phyloP scores from a whole-genome alignment of 768 basidiomycete species.

The Amyloporia xantha region DNA sequence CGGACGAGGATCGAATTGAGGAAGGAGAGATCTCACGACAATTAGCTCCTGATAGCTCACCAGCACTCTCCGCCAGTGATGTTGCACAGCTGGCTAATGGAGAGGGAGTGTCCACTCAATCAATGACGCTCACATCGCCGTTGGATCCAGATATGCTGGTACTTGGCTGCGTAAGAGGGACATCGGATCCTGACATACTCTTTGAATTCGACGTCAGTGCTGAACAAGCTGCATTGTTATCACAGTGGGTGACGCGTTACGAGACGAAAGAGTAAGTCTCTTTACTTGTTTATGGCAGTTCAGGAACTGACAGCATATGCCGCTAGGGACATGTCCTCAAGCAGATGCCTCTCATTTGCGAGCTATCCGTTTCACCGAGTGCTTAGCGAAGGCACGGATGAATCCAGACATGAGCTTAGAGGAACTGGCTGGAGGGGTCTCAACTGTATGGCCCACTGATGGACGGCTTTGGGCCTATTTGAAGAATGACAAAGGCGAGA shows the following conservation, averaged over 20 bases:
- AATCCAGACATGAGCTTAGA: neutral
- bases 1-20: no score
- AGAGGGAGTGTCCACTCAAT: no score
- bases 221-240: conserved; percentile 4
- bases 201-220: conserved; percentile 11
- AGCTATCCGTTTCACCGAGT: conserved; percentile 8
- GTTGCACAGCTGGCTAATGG: no score
- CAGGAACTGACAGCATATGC: no score
- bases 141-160: neutral
- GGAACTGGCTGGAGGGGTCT: neutral
- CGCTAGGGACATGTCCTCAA: conserved; percentile 8
- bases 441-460: conserved; percentile 8
- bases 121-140: no score
- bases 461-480: conserved; percentile 4
- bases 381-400: neutral
- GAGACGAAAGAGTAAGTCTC: conserved; percentile 4
- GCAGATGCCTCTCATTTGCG: conserved; percentile 13
- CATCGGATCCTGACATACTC: neutral
- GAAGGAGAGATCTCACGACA: no score
- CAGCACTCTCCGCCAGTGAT: no score
- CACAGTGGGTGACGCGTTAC: conserved; percentile 8
- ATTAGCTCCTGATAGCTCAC: no score
- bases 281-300: no score
- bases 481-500: neutral
- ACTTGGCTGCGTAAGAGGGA: conserved; percentile 1